These are phyloP conservation scores for Capsella rubella DNA, from an alignment of 441 rosid species.

Conservation along the genomic window DNA sequence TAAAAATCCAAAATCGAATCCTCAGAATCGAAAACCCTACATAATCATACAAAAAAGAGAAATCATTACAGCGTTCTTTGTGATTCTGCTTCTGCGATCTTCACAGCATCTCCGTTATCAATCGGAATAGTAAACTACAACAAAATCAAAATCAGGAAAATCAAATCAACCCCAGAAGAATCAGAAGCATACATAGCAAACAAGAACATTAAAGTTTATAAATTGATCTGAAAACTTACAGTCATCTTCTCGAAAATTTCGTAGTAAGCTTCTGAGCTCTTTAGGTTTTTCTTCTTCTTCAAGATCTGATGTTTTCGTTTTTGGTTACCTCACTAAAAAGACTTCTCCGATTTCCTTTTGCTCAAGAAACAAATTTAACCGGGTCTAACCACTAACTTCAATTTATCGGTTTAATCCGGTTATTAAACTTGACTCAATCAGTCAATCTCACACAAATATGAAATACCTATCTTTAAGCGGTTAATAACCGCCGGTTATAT, in stretches of 20 bases:
- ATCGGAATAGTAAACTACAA: constrained; percentile 47
- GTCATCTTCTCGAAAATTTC: constrained; percentile 23
- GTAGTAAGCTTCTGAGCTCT: constrained; percentile 19
- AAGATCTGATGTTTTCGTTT: constrained; percentile 34
- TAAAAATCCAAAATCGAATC: constrained; percentile 20
- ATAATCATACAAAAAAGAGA: background rate
- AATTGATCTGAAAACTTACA: constrained; percentile 32
- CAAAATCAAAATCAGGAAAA: constrained; percentile 1
- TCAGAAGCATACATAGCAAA: background rate
- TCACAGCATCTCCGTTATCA: constrained; percentile 43
- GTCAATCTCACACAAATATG: background rate
- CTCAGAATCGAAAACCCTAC: constrained; percentile 29
- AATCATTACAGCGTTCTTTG: constrained; percentile 64
- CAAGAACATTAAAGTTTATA: background rate
- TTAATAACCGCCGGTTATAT: too few relatives aligned
- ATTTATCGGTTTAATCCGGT: background rate
- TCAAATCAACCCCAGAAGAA: background rate
- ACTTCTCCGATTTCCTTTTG: constrained; percentile 42
- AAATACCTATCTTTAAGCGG: too few relatives aligned
- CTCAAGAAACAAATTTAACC: constrained; percentile 39
- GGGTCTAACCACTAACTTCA: constrained; percentile 17
- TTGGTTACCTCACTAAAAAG: constrained; percentile 4
- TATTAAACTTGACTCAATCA: background rate
- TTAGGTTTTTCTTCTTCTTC: constrained; percentile 21
- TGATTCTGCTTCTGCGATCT: constrained; percentile 54